Conservation (phyloP, 2,329 filamentous ascomycete species). For the Plectosphaerella cucumerina region DNA sequence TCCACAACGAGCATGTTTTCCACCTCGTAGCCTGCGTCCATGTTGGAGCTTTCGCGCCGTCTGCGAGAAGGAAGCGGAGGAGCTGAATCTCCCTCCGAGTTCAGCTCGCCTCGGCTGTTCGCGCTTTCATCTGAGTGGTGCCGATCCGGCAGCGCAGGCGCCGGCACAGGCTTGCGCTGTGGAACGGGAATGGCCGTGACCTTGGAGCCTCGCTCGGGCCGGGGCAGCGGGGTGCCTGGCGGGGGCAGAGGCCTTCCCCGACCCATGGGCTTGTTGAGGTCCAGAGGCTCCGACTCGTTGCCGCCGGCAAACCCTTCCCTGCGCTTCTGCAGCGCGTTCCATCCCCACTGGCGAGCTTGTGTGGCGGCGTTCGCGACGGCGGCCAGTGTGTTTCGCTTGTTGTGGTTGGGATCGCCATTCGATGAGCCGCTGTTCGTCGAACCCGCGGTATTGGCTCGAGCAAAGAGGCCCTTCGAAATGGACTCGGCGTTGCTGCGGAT, state of each 20-base stretch:
- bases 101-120: constrained; percentile 15
- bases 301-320: constrained; percentile 32
- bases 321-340: constrained; percentile 50
- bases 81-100: constrained; percentile 25
- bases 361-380: constrained; percentile 52
- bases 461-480: constrained; percentile 34
- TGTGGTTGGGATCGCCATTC: constrained; percentile 28
- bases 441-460: constrained; percentile 31
- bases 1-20: constrained; percentile 61
- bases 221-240: constrained; percentile 73
- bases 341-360: constrained; percentile 55
- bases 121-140: constrained; percentile 6
- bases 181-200: constrained; percentile 48
- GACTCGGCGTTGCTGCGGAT: constrained; percentile 32
- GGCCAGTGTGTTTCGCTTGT: constrained; percentile 49
- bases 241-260: constrained; percentile 78
- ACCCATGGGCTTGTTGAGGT: constrained; percentile 68
- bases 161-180: constrained; percentile 58
- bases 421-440: constrained; percentile 30
- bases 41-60: constrained; percentile 28
- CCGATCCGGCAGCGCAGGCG: constrained; percentile 10
- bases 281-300: constrained; percentile 22
- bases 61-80: constrained; percentile 46
- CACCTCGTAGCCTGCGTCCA: constrained; percentile 27
- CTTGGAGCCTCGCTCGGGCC: constrained; percentile 57